Conservation (phyloP, 768 basidiomycete genomes). For the Mycena galericulata region DNA sequence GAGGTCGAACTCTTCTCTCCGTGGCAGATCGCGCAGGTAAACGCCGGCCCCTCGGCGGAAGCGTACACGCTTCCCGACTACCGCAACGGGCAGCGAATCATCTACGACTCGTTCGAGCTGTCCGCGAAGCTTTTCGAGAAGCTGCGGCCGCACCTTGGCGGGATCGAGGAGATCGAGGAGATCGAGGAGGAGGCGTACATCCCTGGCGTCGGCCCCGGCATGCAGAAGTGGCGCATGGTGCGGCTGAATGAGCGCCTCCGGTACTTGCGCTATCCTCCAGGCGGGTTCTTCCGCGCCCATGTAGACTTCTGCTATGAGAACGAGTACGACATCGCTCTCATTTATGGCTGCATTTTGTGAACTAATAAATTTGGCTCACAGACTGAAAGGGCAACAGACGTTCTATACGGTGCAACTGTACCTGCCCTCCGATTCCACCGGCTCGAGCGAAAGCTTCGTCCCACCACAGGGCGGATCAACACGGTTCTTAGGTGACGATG, state of each 20-base stretch:
- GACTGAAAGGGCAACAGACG: conserved; percentile 25
- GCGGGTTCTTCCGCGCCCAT: conserved; percentile 26
- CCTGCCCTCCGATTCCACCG: conserved; percentile 30
- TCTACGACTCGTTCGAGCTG: conserved; percentile 31
- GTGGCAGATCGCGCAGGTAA: conserved; percentile 16
- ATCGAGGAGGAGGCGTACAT: conserved; percentile 13
- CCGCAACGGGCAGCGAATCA: conserved; percentile 31
- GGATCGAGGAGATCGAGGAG: conserved; percentile 32
- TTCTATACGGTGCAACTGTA: conserved; percentile 35
- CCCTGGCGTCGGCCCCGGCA: neutral
- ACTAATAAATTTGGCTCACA: neutral
- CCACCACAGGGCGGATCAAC: conserved; percentile 26
- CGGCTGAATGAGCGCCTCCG: conserved; percentile 32
- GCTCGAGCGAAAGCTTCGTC: conserved; percentile 25
- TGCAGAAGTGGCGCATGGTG: conserved; percentile 35
- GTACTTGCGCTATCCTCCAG: conserved; percentile 27
- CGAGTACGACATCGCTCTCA: conserved; percentile 5
- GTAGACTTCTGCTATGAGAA: conserved; percentile 18
- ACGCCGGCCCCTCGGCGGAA: conserved; percentile 2
- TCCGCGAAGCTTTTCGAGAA: conserved; percentile 22
- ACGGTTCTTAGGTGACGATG: conserved; percentile 16
- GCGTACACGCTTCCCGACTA: conserved; percentile 20
- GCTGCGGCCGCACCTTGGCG: conserved; percentile 26
- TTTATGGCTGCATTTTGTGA: neutral
- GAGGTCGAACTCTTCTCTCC: neutral